Evolutionary conservation across 805 yeast genomes (phyloP), one percentile per base, ranked within the genome.

Genomic region (Dipodascus albidus): DNA sequence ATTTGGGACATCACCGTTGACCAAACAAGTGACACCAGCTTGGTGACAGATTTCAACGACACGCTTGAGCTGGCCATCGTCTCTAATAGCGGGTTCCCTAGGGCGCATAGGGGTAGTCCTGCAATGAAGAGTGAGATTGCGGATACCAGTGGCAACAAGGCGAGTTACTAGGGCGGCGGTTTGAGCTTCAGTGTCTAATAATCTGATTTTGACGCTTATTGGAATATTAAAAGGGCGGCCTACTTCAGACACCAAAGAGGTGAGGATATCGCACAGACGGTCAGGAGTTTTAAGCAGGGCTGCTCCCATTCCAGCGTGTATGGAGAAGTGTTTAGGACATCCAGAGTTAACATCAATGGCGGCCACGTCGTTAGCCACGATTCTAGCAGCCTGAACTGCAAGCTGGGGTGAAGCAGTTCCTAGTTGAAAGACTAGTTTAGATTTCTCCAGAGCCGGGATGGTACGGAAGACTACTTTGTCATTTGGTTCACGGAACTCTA

Each of bases 261-360:
- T 67, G 56, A 93, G 69, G 27, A 93, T 93, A 15, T 75, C 74
- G 58, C 83, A 85, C 17, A 93, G 72, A 41, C 79, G 70, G 48
- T 87, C 96, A 0, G 98, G 97, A 0, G 90, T 87, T 31, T 75
- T 72, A 53, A 93, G 72, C 49, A 93, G 72, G 0, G 96, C 97
- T 1, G 98, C 96, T 3, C 99, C 99, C 98, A 93, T 93, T 0
- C 99, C 99, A 0, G 95, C 76, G 67, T 93, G 99, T 2, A 89
- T 76, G 1, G 95, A 85, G 63, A 93, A 93, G 60, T 89, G 97
- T 66, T 91, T 93, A 2, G 99, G 99, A 69, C 99, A 93, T 3
- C 99, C 99, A 24, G 96, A 88, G 67, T 93, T 93, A 54, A 93
- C 76, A 65, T 93, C 99, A 3, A 93, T 85, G 6, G 95, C 98